A percentile compares a stretch with the other conserved stretches of the same genome.
phyloP scores from a whole-genome alignment of 768 basidiomycete species.

The Pluteus cervinus region DNA sequence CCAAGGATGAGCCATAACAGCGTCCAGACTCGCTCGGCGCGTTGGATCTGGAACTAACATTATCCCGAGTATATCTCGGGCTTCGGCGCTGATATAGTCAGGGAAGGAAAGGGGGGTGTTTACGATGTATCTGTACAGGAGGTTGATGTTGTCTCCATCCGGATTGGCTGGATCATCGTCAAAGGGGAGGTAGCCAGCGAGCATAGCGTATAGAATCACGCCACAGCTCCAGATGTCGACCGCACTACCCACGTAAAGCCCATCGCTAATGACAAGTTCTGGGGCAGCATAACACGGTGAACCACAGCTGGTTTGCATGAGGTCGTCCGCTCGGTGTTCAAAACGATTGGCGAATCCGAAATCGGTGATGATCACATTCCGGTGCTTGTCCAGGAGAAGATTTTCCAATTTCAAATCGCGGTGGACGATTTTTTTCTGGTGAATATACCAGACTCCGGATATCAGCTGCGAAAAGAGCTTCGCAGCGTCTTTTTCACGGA shows the following conservation, averaged over 20 bases:
- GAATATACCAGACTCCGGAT: conserved; percentile 98
- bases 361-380: conserved; percentile 99
- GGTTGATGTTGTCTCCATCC: conserved; percentile 98
- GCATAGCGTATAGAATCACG: conserved; percentile 95
- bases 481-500: conserved; percentile 90
- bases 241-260: conserved; percentile 92
- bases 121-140: conserved; percentile 97
- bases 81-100: conserved; percentile 84
- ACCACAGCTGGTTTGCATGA: conserved; percentile 98
- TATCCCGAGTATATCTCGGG: conserved; percentile 74
- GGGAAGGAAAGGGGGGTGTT: conserved; percentile 96
- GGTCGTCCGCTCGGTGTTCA: conserved; percentile 85
- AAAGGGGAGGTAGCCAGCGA: conserved; percentile 96
- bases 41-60: conserved; percentile 95
- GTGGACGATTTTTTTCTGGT: conserved; percentile 98
- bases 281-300: conserved; percentile 98
- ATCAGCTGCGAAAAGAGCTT: conserved; percentile 97
- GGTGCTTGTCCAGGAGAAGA: conserved; percentile 90
- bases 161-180: conserved; percentile 99
- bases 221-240: conserved; percentile 98
- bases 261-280: conserved; percentile 95
- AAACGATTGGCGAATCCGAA: conserved; percentile 99
- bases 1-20: conserved; percentile 90
- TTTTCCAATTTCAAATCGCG: conserved; percentile 99
- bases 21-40: conserved; percentile 65